These are phyloP conservation scores for Trichosporon sp. DNA, from an alignment of 1,284 basidiomycete species.

Conservation along the genomic window DNA sequence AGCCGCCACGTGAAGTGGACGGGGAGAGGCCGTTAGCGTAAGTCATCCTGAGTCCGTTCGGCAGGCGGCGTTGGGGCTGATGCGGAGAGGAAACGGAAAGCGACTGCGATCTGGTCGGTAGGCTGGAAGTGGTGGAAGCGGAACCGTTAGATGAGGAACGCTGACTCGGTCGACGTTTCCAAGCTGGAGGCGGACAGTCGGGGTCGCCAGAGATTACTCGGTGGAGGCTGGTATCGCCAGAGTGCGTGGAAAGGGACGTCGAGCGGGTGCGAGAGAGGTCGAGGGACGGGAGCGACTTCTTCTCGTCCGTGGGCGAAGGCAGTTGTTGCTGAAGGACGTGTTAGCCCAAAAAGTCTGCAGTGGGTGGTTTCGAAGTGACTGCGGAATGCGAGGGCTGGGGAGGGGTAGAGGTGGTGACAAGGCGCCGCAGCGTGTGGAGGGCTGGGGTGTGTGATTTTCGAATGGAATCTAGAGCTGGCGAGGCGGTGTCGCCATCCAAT, in stretches of 20 bases:
- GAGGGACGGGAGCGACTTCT: constrained; percentile 22
- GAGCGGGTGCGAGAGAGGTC: constrained; percentile 30
- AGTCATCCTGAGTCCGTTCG: constrained; percentile 32
- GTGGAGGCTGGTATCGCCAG: constrained; percentile 33
- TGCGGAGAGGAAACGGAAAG: constrained; percentile 1
- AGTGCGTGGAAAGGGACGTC: constrained; percentile 20
- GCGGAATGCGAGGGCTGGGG: constrained; percentile 16
- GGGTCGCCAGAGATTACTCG: constrained; percentile 47
- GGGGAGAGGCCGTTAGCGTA: constrained; percentile 18
- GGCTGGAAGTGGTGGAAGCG: constrained; percentile 11
- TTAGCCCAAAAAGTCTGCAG: background rate
- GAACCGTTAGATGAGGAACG: constrained; percentile 3
- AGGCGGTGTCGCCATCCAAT: constrained; percentile 15
- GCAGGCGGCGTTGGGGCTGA: constrained; percentile 28
- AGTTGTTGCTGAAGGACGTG: constrained; percentile 31
- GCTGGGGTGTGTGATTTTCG: constrained; percentile 6
- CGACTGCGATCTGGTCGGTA: constrained; percentile 16
- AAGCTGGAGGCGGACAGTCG: constrained; percentile 50
- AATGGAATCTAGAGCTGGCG: background rate
- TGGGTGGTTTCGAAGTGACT: background rate
- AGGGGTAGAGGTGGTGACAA: background rate
- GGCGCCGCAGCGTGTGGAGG: background rate
- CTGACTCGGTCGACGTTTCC: constrained; percentile 43
- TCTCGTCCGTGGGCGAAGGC: constrained; percentile 29
- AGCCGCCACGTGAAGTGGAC: constrained; percentile 7